phyloP scores from a whole-genome alignment of 306 rosid genomes.

The apple (Malus domestica) region DNA sequence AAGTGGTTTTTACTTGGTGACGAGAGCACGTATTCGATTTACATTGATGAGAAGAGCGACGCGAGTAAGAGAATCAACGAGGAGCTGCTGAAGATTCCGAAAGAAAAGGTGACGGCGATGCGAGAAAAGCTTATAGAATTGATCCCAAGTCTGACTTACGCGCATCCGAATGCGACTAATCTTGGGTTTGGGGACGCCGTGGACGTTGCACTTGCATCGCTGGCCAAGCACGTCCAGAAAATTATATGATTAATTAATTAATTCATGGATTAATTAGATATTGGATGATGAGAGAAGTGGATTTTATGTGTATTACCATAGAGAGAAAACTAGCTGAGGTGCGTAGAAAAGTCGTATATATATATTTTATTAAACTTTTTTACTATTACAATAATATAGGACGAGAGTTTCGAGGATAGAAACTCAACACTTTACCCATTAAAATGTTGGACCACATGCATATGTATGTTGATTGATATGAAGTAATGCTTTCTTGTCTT shows the following conservation, averaged over 20 bases:
- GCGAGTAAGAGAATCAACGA: constrained; percentile 8
- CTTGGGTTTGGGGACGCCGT: constrained; percentile 8
- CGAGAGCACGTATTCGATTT: background rate
- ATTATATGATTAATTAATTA: background rate
- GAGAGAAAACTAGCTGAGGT: background rate
- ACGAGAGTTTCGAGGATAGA: too few species aligned
- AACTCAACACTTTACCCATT: too few species aligned
- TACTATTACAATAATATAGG: too few species aligned
- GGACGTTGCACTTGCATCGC: background rate
- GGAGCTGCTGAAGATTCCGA: constrained; percentile 5
- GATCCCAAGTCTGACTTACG: constrained; percentile 9
- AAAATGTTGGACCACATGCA: too few species aligned
- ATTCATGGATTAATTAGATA: background rate
- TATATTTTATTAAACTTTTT: too few species aligned
- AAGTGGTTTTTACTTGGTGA: constrained; percentile 1
- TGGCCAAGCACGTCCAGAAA: background rate
- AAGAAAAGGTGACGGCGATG: background rate
- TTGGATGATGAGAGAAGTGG: background rate
- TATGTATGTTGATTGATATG: too few species aligned
- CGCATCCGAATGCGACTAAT: constrained; percentile 5
- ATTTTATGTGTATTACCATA: background rate
- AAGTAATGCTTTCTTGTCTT: too few species aligned
- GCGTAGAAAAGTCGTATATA: background rate
- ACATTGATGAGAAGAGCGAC: constrained; percentile 1
- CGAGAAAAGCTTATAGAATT: constrained; percentile 1